Evolutionary conservation across 768 basidiomycete genomes (phyloP).

Genomic region (Lactarius deliciosus): DNA sequence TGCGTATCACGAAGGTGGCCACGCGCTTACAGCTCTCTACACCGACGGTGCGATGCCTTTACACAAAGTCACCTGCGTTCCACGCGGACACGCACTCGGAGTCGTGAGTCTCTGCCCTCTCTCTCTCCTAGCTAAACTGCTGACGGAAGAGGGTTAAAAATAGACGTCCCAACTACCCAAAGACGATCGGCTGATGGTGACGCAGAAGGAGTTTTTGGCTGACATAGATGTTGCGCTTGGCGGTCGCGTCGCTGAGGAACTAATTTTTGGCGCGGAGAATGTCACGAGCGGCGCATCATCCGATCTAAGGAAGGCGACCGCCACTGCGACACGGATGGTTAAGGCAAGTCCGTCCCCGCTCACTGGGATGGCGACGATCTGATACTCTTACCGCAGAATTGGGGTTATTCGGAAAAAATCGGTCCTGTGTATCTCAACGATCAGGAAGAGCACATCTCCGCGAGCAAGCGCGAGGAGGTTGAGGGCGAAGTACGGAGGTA

Average conservation of each 20-base stretch:
- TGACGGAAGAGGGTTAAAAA: background rate
- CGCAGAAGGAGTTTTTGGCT: conserved; percentile 71
- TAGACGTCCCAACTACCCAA: conserved; percentile 77
- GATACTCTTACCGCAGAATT: conserved; percentile 47
- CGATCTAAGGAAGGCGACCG: conserved; percentile 79
- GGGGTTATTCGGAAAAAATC: conserved; percentile 74
- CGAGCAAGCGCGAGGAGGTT: conserved; percentile 77
- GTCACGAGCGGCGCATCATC: conserved; percentile 91
- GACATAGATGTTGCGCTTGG: conserved; percentile 91
- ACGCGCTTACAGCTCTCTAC: conserved; percentile 91
- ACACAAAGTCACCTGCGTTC: conserved; percentile 97
- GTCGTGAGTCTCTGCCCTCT: conserved; percentile 52
- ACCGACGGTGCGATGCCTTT: conserved; percentile 95
- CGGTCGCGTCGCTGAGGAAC: conserved; percentile 91
- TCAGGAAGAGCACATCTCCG: conserved; percentile 66
- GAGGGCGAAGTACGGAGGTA: conserved; percentile 84
- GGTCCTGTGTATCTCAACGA: conserved; percentile 84
- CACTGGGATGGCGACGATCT: background rate
- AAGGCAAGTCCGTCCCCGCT: conserved; percentile 52
- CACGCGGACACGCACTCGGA: conserved; percentile 91
- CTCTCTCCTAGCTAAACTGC: background rate
- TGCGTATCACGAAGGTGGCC: conserved; percentile 97
- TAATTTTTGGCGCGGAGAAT: conserved; percentile 84
- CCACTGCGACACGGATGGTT: conserved; percentile 83
- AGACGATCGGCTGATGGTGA: conserved; percentile 71